phyloP scores from a whole-genome alignment of 768 basidiomycete species.

The Mycena metata region DNA sequence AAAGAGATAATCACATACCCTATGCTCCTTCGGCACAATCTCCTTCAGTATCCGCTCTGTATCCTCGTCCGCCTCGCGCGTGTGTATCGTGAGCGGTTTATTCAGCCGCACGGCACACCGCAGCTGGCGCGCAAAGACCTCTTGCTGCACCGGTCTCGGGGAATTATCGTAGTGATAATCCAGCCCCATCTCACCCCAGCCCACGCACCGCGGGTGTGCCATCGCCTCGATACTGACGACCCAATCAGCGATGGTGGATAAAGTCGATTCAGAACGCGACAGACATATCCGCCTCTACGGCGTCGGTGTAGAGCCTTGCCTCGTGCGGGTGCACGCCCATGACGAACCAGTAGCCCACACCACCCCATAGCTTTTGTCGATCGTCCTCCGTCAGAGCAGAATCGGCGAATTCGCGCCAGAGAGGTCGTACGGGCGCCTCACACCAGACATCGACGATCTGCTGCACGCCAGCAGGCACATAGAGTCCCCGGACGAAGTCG shows the following conservation, averaged over 20 bases:
- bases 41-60: conserved; percentile 82
- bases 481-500: conserved; percentile 77
- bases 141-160: conserved; percentile 75
- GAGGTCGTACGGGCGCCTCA: conserved; percentile 74
- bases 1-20: conserved; percentile 52
- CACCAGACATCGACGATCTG: conserved; percentile 92
- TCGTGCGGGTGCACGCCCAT: conserved; percentile 78
- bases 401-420: conserved; percentile 83
- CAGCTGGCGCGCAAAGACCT: conserved; percentile 78
- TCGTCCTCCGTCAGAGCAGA: conserved; percentile 68
- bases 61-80: conserved; percentile 87
- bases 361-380: conserved; percentile 69
- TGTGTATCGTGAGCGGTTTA: conserved; percentile 89
- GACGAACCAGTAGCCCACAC: conserved; percentile 85
- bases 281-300: conserved; percentile 75
- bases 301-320: conserved; percentile 75
- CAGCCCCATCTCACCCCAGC: conserved; percentile 90
- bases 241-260: not conserved
- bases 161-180: conserved; percentile 90
- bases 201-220: conserved; percentile 84
- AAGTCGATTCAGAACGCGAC: not conserved
- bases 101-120: conserved; percentile 73
- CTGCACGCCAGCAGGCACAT: conserved; percentile 67
- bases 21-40: conserved; percentile 78
- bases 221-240: conserved; percentile 77